These are phyloP conservation scores for Trichosanthes truncata DNA, from an alignment of 306 rosid species.

Conservation along the genomic window DNA sequence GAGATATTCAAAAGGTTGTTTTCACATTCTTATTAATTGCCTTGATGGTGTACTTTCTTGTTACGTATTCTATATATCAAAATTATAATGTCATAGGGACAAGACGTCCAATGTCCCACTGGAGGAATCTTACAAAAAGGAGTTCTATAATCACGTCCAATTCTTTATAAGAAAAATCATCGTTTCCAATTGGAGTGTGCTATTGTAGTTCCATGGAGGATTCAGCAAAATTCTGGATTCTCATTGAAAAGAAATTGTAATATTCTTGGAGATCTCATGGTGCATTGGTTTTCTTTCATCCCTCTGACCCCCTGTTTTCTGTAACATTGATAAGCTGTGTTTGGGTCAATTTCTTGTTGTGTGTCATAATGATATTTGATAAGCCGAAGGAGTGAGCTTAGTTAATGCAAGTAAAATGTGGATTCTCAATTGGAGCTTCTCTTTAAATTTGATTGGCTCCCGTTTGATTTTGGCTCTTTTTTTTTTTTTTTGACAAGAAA, in stretches of 20 bases:
- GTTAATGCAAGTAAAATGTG: not conserved
- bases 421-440: not conserved
- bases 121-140: not conserved
- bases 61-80: not conserved
- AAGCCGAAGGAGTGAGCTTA: not conserved
- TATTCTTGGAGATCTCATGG: not conserved
- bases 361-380: not conserved
- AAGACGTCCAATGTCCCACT: not conserved
- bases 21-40: constrained; percentile 1
- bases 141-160: not conserved
- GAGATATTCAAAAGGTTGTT: constrained; percentile 62
- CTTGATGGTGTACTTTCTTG: not conserved
- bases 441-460: not conserved
- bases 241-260: not conserved
- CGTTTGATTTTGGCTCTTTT: too few relatives aligned
- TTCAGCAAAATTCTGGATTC: not conserved
- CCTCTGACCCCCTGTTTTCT: not conserved
- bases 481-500: too few relatives aligned
- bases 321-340: not conserved
- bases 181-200: not conserved
- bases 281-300: not conserved
- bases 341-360: not conserved
- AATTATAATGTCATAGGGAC: not conserved
- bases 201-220: not conserved
- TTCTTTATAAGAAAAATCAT: not conserved